Evolutionary conservation across 371 early-diverging fungal genomes (phyloP).

Genomic region (Sanchytrium tribonematis): DNA sequence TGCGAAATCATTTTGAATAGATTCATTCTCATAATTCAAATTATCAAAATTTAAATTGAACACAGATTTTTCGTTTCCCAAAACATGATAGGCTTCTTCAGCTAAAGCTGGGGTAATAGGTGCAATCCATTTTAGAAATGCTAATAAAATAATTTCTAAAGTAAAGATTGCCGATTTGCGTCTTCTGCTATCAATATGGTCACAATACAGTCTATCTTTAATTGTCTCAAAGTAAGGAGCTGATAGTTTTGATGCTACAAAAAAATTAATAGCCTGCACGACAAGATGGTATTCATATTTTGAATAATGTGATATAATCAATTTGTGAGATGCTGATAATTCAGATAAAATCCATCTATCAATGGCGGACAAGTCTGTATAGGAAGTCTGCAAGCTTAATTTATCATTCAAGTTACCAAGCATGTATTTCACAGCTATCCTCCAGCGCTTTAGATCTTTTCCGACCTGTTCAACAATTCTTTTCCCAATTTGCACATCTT

Average conservation of each 20-base stretch:
- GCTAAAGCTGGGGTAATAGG: neutral
- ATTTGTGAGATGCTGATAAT: conserved; percentile 24
- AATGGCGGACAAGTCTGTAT: conserved; percentile 9
- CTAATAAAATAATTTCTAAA: neutral
- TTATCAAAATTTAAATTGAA: neutral
- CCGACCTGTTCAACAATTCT: conserved; percentile 29
- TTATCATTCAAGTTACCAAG: conserved; percentile 39
- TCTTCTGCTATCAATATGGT: conserved; percentile 9
- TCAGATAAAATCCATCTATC: conserved; percentile 41
- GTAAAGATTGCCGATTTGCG: neutral
- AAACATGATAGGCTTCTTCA: neutral
- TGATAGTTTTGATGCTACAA: conserved; percentile 35
- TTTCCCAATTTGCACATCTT: conserved; percentile 43
- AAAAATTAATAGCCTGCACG: conserved; percentile 30
- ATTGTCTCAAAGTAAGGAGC: conserved; percentile 52
- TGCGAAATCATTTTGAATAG: neutral
- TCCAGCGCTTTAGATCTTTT: conserved; percentile 39
- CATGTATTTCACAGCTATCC: conserved; percentile 47
- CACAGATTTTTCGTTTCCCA: neutral
- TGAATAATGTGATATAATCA: conserved; percentile 27
- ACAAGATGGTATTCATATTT: conserved; percentile 25
- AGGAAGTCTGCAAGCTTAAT: conserved; percentile 9
- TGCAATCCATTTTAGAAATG: neutral
- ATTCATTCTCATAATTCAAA: neutral
- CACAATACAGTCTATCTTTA: conserved; percentile 53